Base-by-base conservation (phyloP, 2,329 filamentous ascomycete genomes). In the Fusarium subtropicale region DNA sequence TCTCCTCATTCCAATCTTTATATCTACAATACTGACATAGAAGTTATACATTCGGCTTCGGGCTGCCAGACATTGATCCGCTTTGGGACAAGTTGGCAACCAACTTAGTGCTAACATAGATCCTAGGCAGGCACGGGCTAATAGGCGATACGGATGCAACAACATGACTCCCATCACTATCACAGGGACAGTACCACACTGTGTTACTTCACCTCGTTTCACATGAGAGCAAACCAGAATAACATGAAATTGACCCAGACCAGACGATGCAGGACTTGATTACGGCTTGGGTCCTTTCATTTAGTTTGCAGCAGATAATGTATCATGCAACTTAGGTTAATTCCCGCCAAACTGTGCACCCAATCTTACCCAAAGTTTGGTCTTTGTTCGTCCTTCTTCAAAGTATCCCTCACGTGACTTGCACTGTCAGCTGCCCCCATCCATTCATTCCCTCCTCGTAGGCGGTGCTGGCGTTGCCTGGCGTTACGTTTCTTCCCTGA, bases 401-500 rank as follows among this genome's bases (percentile, higher is more conserved):
- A 10, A 20, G 36, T 39, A 9, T 5, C 3, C 9, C 20, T 69
- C 76, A 77, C 76, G 75, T 77, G 75, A 76, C 55, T 55, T 52
- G 13, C 26, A 30, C 31, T 60, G 56, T 72, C 72, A 72, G 70
- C 69, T 74, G 73, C 69, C 72, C 72, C 64, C 72, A 66, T 69
- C 60, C 68, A 63, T 64, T 46, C 53, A 65, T 47, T 56, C 56
- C 57, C 56, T 60, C 68, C 39, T 45, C 56, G 55, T 54, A 60
- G 67, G 64, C 61, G 64, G 61, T 71, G 69, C 64, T 74, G 69
- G 69, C 69, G 69, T 75, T 74, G 72, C 71, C 72, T 74, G 72
- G 69, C 73, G 68, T 71, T 73, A 73, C 72, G 68, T 74, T 74
- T 74, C 75, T 76, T 79, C 69, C 74, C 77, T 80, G 77, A 79